phyloP scores from a whole-genome alignment of 345 rosid genomes.

The Turritis glabra region DNA sequence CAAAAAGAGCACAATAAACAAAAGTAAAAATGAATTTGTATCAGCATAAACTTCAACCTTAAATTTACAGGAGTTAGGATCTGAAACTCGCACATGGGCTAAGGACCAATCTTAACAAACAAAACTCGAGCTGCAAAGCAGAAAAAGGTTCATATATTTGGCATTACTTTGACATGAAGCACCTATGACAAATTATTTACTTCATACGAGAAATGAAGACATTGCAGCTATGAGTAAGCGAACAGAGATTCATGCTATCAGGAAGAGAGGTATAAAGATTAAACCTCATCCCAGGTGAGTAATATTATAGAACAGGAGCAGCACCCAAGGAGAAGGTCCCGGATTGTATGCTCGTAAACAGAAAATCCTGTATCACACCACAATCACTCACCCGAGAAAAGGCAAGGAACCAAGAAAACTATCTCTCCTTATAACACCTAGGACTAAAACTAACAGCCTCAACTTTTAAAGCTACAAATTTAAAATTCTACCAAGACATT shows the following conservation, averaged over 20 bases:
- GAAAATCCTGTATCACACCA: slow-evolving; percentile 64
- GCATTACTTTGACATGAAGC: slow-evolving; percentile 1
- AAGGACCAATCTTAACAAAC: slow-evolving; percentile 11
- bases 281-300: slow-evolving; percentile 58
- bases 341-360: slow-evolving; percentile 44
- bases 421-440: slow-evolving; percentile 34
- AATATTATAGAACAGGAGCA: slow-evolving; percentile 55
- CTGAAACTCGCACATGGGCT: neutral
- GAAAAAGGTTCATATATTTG: neutral
- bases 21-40: neutral
- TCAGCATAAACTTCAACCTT: slow-evolving; percentile 9
- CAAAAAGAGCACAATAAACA: slow-evolving; percentile 10
- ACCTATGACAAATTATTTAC: neutral
- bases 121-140: neutral
- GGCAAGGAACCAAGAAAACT: slow-evolving; percentile 51
- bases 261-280: slow-evolving; percentile 44
- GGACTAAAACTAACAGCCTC: slow-evolving; percentile 10
- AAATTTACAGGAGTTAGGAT: neutral
- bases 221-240: neutral
- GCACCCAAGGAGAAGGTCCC: slow-evolving; percentile 58
- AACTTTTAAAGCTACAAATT: neutral
- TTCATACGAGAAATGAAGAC: neutral
- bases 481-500: neutral
- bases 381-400: slow-evolving; percentile 63
- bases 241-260: slow-evolving; percentile 31